Base-by-base conservation (phyloP, 2,329 filamentous ascomycete genomes). In the Immersiporthe knoxdaviesiana region DNA sequence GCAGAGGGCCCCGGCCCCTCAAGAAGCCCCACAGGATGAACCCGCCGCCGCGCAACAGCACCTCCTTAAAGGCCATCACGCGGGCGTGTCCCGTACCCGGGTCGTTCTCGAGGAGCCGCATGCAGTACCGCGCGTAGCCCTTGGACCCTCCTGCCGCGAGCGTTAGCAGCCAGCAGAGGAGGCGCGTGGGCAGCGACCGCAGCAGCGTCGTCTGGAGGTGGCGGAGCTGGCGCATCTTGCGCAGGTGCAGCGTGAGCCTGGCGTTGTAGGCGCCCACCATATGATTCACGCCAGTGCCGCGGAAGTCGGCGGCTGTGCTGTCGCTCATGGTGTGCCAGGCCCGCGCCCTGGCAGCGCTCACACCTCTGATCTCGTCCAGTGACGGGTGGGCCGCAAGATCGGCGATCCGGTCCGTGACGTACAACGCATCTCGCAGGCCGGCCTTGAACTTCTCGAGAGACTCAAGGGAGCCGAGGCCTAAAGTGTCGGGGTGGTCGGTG, bases 21-120 rank as follows among this genome's bases (percentile, higher is more conserved):
- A 70, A 32, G 16, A 68, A 70, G 35, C 58, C 66, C 69, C 69
- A 71, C 35, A 71, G n/a, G 37, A 67, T 37, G 60, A 66, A 65
- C 21, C 59, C 65, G 24, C 70, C 70, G n/a, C 62, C 39, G 11
- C 67, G 70, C 18, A 71, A 27, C 44, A 71, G 60, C 54, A 65
- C 52, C 44, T 71, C 70, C 44, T 67, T 67, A 65, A 69, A 69
- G 35, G 70, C 70, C 56, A 65, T 39, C 16, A 70, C 41, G 32
- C 68, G 68, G 62, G 60, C 47, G 6, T 63, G 56, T 18, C 63
- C 66, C 61, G 44, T 61, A n/a, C 47, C 32, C 44, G 68, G 64
- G 62, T 70, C 68, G 12, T 24, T 65, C 24, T 68, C 37, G 37
- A 58, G 50, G 32, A 65, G 35, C 11, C 30, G 44, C 58, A 37